Evolutionary conservation across 352 stramenopile genomes (phyloP).

Genomic region (Globisporangium nunn): DNA sequence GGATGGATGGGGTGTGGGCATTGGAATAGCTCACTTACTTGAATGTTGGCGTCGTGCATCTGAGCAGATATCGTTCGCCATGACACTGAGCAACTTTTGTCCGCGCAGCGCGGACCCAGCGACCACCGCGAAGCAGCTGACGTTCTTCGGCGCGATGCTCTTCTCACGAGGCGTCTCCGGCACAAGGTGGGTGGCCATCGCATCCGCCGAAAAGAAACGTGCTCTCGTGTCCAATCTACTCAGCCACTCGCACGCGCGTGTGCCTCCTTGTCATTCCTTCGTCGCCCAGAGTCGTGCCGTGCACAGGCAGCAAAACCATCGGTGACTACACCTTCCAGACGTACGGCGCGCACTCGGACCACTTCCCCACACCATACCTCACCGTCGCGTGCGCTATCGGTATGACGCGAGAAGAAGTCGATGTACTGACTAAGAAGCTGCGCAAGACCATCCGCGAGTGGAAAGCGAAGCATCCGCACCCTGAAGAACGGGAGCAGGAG

Average conservation of each 20-base stretch:
- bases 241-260: neutral
- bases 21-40: neutral
- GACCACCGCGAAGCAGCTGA: conserved; percentile 40
- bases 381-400: conserved; percentile 96
- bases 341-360: conserved; percentile 90
- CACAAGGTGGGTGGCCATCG: conserved; percentile 43
- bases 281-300: conserved; percentile 79
- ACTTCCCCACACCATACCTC: conserved; percentile 91
- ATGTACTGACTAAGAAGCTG: conserved; percentile 89
- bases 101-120: conserved; percentile 14
- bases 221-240: neutral
- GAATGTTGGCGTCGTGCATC: neutral
- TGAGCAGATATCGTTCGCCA: conserved; percentile 69
- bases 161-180: conserved; percentile 96
- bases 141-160: conserved; percentile 97
- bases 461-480: conserved; percentile 25
- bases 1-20: neutral
- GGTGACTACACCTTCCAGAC: conserved; percentile 84
- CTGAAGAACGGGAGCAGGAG: neutral
- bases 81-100: conserved; percentile 86
- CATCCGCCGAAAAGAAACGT: neutral
- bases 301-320: conserved; percentile 83
- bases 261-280: neutral
- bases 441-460: conserved; percentile 90
- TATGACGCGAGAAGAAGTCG: conserved; percentile 88